A percentile compares a stretch with the other conserved stretches of the same genome.
Evolutionary conservation across 208 protist species (phyloP).

Genomic region (Crithidia fasciculata): DNA sequence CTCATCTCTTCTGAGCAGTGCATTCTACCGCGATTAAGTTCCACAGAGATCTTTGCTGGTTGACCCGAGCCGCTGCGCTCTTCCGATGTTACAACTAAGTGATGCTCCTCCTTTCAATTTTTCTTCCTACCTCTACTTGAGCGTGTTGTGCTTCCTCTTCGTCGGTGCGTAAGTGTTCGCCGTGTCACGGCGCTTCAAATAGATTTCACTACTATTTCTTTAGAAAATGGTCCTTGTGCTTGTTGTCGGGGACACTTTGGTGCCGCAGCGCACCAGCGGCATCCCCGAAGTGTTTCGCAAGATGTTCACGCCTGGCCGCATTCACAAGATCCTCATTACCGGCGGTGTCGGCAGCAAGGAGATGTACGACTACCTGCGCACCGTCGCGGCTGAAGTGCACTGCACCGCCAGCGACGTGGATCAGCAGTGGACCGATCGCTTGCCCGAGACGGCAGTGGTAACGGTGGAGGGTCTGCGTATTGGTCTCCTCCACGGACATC

Average conservation of each 20-base stretch:
- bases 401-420: slow-evolving; percentile 98
- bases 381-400: slow-evolving; percentile 95
- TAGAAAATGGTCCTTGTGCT: slow-evolving; percentile 95
- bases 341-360: slow-evolving; percentile 97
- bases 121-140: no score
- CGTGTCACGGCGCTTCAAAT: no score
- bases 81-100: no score
- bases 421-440: slow-evolving; percentile 37
- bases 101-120: no score
- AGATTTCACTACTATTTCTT: background rate
- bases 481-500: slow-evolving; percentile 98
- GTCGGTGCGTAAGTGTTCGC: no score
- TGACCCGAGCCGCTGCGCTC: no score
- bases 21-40: no score
- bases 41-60: no score
- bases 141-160: no score
- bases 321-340: slow-evolving; percentile 98
- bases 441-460: slow-evolving; percentile 94
- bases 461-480: slow-evolving; percentile 97
- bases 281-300: slow-evolving; percentile 96
- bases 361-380: slow-evolving; percentile 96
- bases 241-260: slow-evolving; percentile 98
- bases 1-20: no score
- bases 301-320: slow-evolving; percentile 95
- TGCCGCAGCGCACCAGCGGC: slow-evolving; percentile 95